Evolutionary conservation across 1,284 basidiomycete genomes (phyloP).

Genomic region (Cutaneotrichosporon dermatis): DNA sequence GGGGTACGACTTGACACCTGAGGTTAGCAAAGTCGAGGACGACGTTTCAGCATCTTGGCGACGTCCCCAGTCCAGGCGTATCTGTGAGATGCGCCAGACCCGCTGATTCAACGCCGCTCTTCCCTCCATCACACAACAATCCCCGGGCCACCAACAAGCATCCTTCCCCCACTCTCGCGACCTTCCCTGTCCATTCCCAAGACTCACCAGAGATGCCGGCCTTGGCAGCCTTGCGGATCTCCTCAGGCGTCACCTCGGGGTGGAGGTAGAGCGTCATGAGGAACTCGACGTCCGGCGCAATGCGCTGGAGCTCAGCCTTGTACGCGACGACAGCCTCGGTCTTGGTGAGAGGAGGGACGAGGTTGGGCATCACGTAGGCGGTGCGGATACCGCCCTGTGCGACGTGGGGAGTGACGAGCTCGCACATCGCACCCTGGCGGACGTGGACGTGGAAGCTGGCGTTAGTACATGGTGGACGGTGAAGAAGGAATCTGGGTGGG

Average conservation of each 20-base stretch:
- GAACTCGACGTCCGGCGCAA: slow-evolving; percentile 77
- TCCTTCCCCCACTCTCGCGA: no score
- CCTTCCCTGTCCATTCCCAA: background rate
- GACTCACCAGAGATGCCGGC: slow-evolving; percentile 72
- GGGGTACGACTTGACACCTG: slow-evolving; percentile 95
- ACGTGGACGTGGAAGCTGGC: slow-evolving; percentile 88
- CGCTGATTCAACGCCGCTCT: no score
- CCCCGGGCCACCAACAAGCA: no score
- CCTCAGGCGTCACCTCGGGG: slow-evolving; percentile 81
- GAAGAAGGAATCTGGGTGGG: no score
- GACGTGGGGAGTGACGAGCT: slow-evolving; percentile 87
- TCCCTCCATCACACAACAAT: no score
- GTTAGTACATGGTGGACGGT: slow-evolving; percentile 7
- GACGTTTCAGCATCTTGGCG: no score
- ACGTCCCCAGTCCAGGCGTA: background rate
- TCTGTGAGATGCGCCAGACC: no score
- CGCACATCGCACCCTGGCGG: slow-evolving; percentile 75
- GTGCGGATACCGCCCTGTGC: slow-evolving; percentile 79
- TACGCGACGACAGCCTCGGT: slow-evolving; percentile 80
- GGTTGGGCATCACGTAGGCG: slow-evolving; percentile 99
- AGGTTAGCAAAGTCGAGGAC: slow-evolving; percentile 1
- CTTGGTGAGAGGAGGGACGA: slow-evolving; percentile 84
- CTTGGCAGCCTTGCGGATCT: slow-evolving; percentile 79
- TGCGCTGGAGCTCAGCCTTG: slow-evolving; percentile 64
- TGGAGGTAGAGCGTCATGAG: slow-evolving; percentile 95